Base-by-base conservation (phyloP, 192 early-diverging fungal genomes). In the Gamsiella multidivaricata region DNA sequence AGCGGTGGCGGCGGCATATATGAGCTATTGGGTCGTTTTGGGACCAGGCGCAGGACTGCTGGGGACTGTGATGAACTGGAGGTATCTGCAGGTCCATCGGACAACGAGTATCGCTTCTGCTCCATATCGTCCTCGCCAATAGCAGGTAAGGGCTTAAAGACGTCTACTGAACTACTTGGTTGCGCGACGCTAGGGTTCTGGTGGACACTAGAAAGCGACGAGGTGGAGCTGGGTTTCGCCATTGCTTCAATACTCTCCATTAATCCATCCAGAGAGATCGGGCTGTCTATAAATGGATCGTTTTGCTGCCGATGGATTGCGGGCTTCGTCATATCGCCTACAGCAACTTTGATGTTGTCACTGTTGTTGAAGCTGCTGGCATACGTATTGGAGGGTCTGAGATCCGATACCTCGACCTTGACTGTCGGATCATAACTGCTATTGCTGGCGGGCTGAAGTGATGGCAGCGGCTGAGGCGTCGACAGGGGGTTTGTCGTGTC, bases 181-280 rank as follows among this genome's bases (percentile, higher is more conserved):
- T 63, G 60, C 39, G 10, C 50, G 3, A 23, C 28, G 31, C 0
- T 59, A 23, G 57, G 53, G 9, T 14, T 23, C 18, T 54, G 41
- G 20, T 64, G 28, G 15, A 12, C 31, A n/a, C 20, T 45, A 26
- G 65, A 39, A 0, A 53, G 34, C 45, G 41, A 9, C 2, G 36
- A 25, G 12, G 18, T 49, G 10, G 63, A 41, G 2, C 55, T 49
- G 6, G 74, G 49, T 29, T 37, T 68, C 2, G 60, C 39, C 74
- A 78, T 69, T 1, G 74, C 74, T 32, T 78, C 74, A n/a, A 78
- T 58, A 22, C 74, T 78, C n/a, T 78, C 74, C 65, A 78, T 43
- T 10, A 78, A 26, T 9, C 74, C 74, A 59, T 78, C 65, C 15
- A 78, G 22, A 12, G 74, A 78, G 25, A 59, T 78, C 0, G 74